Evolutionary conservation across 2,329 filamentous ascomycete genomes (phyloP).

Genomic region (Fusarium bactridioides): DNA sequence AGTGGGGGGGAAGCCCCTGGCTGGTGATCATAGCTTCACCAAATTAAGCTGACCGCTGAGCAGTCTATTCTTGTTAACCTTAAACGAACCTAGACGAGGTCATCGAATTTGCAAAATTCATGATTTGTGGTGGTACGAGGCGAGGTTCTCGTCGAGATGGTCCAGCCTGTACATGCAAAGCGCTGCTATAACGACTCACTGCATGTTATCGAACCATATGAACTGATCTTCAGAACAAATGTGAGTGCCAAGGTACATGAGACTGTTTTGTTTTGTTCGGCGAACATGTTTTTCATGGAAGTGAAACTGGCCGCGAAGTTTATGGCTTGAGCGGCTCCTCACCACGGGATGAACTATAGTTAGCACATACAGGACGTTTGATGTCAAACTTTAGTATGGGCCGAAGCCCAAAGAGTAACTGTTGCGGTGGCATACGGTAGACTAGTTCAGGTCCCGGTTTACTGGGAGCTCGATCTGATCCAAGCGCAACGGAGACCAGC

Average conservation of each 20-base stretch:
- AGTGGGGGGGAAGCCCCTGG: conserved; percentile 5
- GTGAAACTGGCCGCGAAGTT: conserved; percentile 5
- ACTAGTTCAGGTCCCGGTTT: not conserved
- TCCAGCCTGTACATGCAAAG: not conserved
- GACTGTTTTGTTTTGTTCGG: not conserved
- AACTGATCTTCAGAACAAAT: not conserved
- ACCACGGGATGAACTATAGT: not conserved
- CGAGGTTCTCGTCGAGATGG: not conserved
- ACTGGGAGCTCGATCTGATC: not conserved
- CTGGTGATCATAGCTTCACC: conserved; percentile 8
- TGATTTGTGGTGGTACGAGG: not conserved
- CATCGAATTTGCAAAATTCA: not conserved
- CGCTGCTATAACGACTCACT: not conserved
- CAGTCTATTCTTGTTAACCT: not conserved
- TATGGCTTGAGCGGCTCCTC: not conserved
- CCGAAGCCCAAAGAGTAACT: not conserved
- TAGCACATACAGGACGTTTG: not conserved
- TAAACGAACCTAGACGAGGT: not conserved
- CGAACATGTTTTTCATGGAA: not conserved
- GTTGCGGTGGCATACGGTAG: not conserved
- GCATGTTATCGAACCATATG: not conserved
- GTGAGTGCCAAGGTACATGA: not conserved
- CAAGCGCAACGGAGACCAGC: not conserved
- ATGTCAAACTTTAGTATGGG: not conserved
- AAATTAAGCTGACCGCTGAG: not conserved